These are phyloP conservation scores for Pyrenula aspistea DNA, from an alignment of 495 filamentous ascomycete genomes.

Conservation along the genomic window DNA sequence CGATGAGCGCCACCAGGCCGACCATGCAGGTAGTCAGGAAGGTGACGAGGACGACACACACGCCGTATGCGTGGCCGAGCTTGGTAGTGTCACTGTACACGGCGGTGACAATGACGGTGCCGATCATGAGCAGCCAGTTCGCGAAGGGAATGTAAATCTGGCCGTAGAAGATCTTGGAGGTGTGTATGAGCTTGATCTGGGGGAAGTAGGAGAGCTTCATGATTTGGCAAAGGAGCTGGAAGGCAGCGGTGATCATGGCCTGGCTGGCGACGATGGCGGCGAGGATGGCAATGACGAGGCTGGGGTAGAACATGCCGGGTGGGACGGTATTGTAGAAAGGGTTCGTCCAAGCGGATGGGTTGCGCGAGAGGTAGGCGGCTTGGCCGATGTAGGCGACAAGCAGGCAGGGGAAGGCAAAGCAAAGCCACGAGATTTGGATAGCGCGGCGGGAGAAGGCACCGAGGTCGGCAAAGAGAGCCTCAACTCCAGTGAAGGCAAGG, in stretches of 20 bases:
- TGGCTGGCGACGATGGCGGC: constrained; percentile 60
- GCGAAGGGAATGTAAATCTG: constrained; percentile 55
- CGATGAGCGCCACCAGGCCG: constrained; percentile 46
- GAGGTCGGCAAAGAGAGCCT: constrained; percentile 56
- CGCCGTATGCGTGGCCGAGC: constrained; percentile 32
- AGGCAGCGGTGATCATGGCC: constrained; percentile 58
- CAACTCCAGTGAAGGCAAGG: constrained; percentile 56
- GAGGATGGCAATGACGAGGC: constrained; percentile 45
- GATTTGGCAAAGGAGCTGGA: constrained; percentile 51
- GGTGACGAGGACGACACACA: constrained; percentile 56
- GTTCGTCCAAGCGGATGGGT: constrained; percentile 45
- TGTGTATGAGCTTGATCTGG: constrained; percentile 52
- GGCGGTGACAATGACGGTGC: constrained; percentile 50
- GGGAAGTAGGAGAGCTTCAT: constrained; percentile 59
- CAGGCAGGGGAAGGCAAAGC: constrained; percentile 47
- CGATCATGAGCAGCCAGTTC: constrained; percentile 57
- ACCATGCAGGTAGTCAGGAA: constrained; percentile 60
- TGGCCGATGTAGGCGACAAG: constrained; percentile 57
- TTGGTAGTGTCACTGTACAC: constrained; percentile 47
- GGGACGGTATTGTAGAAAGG: constrained; percentile 55
- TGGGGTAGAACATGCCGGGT: constrained; percentile 47
- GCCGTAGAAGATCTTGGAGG: constrained; percentile 48
- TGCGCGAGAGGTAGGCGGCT: constrained; percentile 47
- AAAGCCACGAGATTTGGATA: constrained; percentile 49
- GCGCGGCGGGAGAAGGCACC: constrained; percentile 46